phyloP scores from a whole-genome alignment of 805 yeast genomes.

The Isabelozyma pseudorhagii region DNA sequence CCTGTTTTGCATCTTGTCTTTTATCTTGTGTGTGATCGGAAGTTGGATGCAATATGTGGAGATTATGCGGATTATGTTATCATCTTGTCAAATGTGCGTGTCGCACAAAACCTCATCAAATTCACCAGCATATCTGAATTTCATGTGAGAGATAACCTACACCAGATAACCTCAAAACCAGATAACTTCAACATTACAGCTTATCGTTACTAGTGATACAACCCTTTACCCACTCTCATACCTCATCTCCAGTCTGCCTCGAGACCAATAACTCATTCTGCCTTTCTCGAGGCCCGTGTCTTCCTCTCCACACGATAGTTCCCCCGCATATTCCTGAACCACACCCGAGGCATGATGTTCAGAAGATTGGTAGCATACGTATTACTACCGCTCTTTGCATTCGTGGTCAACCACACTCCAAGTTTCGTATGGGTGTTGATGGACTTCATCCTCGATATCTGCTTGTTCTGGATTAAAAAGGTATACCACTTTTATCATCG shows the following conservation, averaged over 20 bases:
- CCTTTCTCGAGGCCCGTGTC: not conserved
- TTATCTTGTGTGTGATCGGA: no score
- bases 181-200: no score
- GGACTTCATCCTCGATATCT: slow-evolving; percentile 43
- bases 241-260: no score
- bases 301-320: not conserved
- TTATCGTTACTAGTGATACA: no score
- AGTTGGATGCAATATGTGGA: no score
- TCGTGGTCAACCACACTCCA: slow-evolving; percentile 34
- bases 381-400: slow-evolving; percentile 21
- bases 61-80: not conserved
- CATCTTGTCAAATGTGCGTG: not conserved
- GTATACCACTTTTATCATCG: slow-evolving; percentile 30
- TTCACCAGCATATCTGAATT: no score
- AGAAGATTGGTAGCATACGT: slow-evolving; percentile 1
- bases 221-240: no score
- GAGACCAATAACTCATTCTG: not conserved
- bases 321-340: no score
- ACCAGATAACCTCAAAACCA: no score
- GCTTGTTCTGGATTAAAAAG: slow-evolving; percentile 45
- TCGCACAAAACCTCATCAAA: not conserved
- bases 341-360: not conserved
- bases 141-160: no score
- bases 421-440: slow-evolving; percentile 38
- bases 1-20: no score